Conservation (phyloP, 305 asterid species). For the Ilex paraguariensis region DNA sequence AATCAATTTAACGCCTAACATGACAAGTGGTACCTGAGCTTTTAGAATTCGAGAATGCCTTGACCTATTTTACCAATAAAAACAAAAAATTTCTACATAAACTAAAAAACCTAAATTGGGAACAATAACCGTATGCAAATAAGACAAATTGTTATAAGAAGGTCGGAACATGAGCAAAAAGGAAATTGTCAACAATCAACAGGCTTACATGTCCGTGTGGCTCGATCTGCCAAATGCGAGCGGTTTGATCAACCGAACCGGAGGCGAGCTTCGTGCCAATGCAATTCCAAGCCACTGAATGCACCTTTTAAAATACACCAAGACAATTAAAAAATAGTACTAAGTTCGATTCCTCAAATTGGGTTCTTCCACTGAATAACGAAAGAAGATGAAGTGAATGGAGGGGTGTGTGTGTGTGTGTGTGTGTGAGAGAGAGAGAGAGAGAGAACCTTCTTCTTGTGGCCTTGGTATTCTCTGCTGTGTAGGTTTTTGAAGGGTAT, state of each 20-base stretch:
- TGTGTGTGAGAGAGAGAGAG: background rate
- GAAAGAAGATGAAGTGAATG: background rate
- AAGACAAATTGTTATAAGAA: too few species aligned
- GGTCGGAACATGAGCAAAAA: background rate
- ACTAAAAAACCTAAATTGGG: too few species aligned
- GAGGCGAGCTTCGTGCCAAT: conserved; percentile 89
- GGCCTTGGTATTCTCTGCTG: conserved; percentile 89
- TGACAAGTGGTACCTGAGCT: too few species aligned
- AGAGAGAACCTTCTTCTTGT: conserved; percentile 76
- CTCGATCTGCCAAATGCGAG: conserved; percentile 88
- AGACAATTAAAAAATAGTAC: too few species aligned
- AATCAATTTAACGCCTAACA: too few species aligned
- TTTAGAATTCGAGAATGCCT: too few species aligned
- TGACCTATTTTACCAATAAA: too few species aligned
- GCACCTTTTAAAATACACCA: conserved; percentile 46
- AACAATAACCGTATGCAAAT: too few species aligned
- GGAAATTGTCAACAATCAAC: background rate
- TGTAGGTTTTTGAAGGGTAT: conserved; percentile 77
- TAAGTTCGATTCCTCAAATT: background rate
- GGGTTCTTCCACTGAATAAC: background rate
- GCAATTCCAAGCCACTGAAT: conserved; percentile 98
- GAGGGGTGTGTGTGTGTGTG: too few species aligned
- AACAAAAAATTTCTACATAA: too few species aligned
- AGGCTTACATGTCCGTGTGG: conserved; percentile 74
- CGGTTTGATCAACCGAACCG: conserved; percentile 96